Evolutionary conservation across 2,329 filamentous ascomycete species (phyloP), one percentile per base, ranked within the genome.

Genomic region (Rhexocercosporidium sp.): DNA sequence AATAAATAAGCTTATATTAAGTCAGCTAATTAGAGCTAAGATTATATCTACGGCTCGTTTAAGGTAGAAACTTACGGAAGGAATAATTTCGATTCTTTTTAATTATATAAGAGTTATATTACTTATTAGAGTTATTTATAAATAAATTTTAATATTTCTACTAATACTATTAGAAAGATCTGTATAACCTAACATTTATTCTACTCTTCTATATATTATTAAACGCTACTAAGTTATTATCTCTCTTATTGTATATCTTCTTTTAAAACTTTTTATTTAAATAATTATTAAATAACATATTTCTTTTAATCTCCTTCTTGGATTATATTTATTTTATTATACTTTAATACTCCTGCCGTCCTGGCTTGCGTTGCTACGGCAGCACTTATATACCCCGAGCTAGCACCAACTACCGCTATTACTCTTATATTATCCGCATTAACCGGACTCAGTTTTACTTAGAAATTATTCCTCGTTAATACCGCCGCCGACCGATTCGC

Each of bases 401-500:
- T 67, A 44, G 46, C 69, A 37, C n/a, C 39, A 20, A n/a, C 67
- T 14, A 39, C 64, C 54, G 46, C 56, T 53, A 9, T 31, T n/a
- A 14, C 65, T 53, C 59, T 27, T 18, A 66, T 22, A 65, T 54
- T 18, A 64, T 41, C 34, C 18, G 67, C 31, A 59, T 37, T 34
- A 47, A 51, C 71, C 31, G 53, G 59, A 12, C 63, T 70, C 29
- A 64, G 71, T 56, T 59, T 73, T 31, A 72, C 72, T 7, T 59
- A 66, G 1, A 64, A 75, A 59, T 69, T 76, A 29, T 65, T 70
- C 62, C 70, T 75, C 44, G 71, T 72, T 20, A 72, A 74, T 59
- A 82, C 80, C 59, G 80, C 80, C 29, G 80, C 71, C 46, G 82
- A 84, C 62, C 81, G 81, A 62, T 79, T 78, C 72, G 72, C 74